Base-by-base conservation (phyloP, 306 rosid genomes). In the Amphicarpaea edgeworthii region DNA sequence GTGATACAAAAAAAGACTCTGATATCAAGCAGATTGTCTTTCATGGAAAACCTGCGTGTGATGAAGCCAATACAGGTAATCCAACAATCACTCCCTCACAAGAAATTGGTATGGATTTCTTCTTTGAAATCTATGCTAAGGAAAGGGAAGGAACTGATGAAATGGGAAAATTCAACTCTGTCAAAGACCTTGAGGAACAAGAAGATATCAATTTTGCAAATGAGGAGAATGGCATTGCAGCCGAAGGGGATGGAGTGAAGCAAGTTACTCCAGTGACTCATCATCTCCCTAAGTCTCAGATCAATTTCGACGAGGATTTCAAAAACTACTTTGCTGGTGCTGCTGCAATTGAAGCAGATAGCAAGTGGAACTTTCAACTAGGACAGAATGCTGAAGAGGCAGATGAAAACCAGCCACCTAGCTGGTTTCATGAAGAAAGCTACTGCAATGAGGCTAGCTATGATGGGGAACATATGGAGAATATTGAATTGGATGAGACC, bases 71-170 rank as follows among this genome's bases (percentile, higher is more conserved):
- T 64, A 34, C 3, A 2, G 77, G 43, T 70, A 73, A 54, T 61
- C 80, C 63, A 47, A 60, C 40, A 30, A 37, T 49, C 16, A 26
- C 62, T 58, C 71, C 85, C 54, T 60, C 26, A 14, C 68, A 32
- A 78, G 85, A 85, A 70, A 83, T 53, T 9, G 85, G 80, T 53
- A 41, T 76, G 50, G 84, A 79, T 62, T 84, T 80, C 61, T 81
- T 87, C 28, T 59, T 83, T 69, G 89, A 87, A 87, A 67, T 89
- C 62, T 81, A 67, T 80, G 81, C 79, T 45, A 63, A 77, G 30
- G 73, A 53, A 21, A 59, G 57, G 77, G 83, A 81, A 49, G 58
- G 57, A 73, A 19, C 50, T 41, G 72, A 41, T 0, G 42, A 74
- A 77, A 42, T 40, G 32, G 76, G 57, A 69, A 59, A 30, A 38